Evolutionary conservation across 208 protist genomes (phyloP).

Genomic region (Acanthamoeba sp.): DNA sequence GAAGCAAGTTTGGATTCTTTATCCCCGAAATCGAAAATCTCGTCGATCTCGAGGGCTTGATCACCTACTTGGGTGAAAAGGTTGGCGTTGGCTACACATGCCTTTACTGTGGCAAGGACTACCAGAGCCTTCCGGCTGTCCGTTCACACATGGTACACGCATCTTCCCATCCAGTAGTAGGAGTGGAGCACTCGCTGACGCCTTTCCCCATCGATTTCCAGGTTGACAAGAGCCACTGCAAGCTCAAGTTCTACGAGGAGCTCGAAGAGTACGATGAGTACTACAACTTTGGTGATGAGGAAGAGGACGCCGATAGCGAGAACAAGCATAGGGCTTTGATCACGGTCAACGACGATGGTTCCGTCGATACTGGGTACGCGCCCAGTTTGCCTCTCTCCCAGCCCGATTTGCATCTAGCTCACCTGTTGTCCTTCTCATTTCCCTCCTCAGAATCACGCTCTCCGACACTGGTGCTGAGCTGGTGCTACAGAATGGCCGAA

Average conservation of each 20-base stretch:
- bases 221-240: constrained; percentile 86
- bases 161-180: not conserved
- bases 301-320: constrained; percentile 27
- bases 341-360: constrained; percentile 10
- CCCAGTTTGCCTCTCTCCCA: not conserved
- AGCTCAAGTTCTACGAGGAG: constrained; percentile 83
- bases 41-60: constrained; percentile 84
- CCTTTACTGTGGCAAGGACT: constrained; percentile 85
- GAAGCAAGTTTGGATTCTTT: constrained; percentile 87
- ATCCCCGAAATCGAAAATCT: constrained; percentile 89
- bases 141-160: constrained; percentile 86
- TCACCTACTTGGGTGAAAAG: constrained; percentile 88
- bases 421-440: not conserved
- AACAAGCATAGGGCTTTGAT: not conserved
- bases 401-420: not conserved
- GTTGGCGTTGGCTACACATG: constrained; percentile 87
- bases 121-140: constrained; percentile 81
- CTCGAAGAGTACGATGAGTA: constrained; percentile 86
- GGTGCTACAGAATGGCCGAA: constrained; percentile 10
- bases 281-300: constrained; percentile 85
- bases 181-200: not conserved
- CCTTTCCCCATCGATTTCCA: not conserved
- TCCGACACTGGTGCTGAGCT: constrained; percentile 49
- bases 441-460: not conserved
- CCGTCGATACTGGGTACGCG: not conserved